Evolutionary conservation across 2,329 filamentous ascomycete genomes (phyloP).

Genomic region (Sordariomycetes sp.): DNA sequence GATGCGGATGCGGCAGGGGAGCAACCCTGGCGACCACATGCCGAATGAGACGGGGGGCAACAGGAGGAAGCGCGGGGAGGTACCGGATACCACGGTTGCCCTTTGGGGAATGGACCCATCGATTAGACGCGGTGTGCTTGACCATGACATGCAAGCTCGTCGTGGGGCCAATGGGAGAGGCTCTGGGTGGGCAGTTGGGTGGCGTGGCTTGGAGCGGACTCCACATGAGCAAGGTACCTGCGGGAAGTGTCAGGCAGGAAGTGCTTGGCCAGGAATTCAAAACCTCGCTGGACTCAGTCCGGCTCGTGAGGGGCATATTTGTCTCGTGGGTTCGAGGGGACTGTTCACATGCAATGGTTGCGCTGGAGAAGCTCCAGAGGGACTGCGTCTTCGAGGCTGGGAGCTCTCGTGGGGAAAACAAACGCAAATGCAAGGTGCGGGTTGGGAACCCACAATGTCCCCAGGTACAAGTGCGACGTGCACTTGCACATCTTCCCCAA

Average conservation of each 20-base stretch:
- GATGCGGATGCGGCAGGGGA: background rate
- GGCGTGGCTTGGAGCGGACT: background rate
- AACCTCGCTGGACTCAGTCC: no score
- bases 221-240: background rate
- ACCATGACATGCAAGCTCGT: background rate
- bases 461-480: no score
- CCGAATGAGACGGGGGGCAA: background rate
- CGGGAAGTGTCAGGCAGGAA: background rate
- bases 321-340: no score
- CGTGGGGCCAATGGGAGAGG: background rate
- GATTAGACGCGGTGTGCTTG: constrained; percentile 2
- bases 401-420: no score
- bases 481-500: background rate
- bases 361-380: no score
- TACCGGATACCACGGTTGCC: background rate
- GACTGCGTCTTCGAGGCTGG: no score
- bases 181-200: background rate
- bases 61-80: background rate
- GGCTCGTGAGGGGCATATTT: no score
- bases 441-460: no score
- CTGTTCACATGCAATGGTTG: no score
- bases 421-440: no score
- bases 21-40: background rate
- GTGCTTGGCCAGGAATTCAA: no score
- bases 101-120: constrained; percentile 3